Evolutionary conservation across 1,284 basidiomycete species (phyloP), one percentile per base, ranked within the genome.

Genomic region (Chalciporus sp.): DNA sequence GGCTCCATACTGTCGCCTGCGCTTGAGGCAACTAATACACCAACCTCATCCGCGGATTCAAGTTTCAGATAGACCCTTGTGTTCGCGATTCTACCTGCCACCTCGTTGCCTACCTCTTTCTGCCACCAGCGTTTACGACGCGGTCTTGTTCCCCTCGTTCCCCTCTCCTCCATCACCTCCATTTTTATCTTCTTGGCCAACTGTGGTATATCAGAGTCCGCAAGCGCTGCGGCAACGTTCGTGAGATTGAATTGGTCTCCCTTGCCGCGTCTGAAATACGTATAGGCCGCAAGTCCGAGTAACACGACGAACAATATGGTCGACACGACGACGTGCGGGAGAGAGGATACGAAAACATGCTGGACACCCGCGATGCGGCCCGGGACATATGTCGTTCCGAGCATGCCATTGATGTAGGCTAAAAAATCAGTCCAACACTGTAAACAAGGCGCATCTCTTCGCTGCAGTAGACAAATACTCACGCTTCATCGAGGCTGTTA

Each of bases 241-340:
- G 57, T 59, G 20, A 59, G 60, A n/a, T 55, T 56, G 48, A 62
- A 60, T n/a, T 49, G 52, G 3, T 52, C 35, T 5, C 59, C 59
- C 20, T 42, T 55, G 19, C 59, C 39, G 10, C 3, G 41, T 37
- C 56, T 49, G 37, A 61, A 61, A 35, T 58, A 10, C 8, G 56
- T 44, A 12, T 4, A 29, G 8, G 33, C 11, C 2, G 47, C 47
- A 17, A 61, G 44, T 35, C 9, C 2, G 42, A 60, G 28, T 16
- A 61, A 41, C 3, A 52, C 1, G 4, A 10, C 0, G 26, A 60
- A 2, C 1, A 52, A 41, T 0, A 39, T 33, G 1, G 47, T 60
- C 23, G 56, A 60, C 17, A 39, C 45, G 20, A 61, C 19, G 39
- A 59, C 47, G 29, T 58, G 59, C 26, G 56, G 56, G 11, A 61